Evolutionary conservation across 73 alveolate genomes (phyloP), one percentile per base, ranked within the genome.

Genomic region (Paramecium sexaurelia): DNA sequence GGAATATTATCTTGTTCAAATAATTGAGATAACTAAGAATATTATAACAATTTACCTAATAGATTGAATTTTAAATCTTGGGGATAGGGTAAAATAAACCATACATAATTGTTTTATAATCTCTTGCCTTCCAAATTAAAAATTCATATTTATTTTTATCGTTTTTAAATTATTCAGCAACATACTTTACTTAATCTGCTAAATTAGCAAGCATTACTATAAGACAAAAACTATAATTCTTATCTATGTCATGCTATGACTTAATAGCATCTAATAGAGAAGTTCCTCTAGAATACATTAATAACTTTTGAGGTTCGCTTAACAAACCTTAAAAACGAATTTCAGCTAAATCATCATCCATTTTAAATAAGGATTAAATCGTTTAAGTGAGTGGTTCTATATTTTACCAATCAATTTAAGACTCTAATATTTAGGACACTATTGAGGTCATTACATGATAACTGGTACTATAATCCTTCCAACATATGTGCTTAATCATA

Each of bases 401-500:
- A 3, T 27, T 33, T 32, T 73, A 17, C 87, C 87, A 73, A 27
- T 73, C 87, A 3, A 36, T 6, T 7, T 0, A 0, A 39, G 6
- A 36, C 1, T 73, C 87, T 6, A 73, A 39, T 8, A 73, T 4
- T 17, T 36, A 17, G 5, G 33, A 3, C 2, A 73, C 66, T n/a
- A 73, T 33, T n/a, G 3, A 33, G 0, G 27, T 3, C 61, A 73
- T 73, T 1, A 73, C 36, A 4, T 35, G 24, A 20, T 1, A 10
- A 33, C 61, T 33, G 10, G 7, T 36, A 10, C 0, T 33, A 0
- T 15, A 0, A 73, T 33, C 57, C 36, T 73, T 73, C 87, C 87
- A 73, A 73, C 87, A 73, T 11, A 73, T 36, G 27, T 73, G 87
- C 22, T 73, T 73, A 9, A 39, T 73, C 87, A 73, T 73, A 27